Base-by-base conservation (phyloP, 805 yeast species). In the Scheffersomyces amazonensis region DNA sequence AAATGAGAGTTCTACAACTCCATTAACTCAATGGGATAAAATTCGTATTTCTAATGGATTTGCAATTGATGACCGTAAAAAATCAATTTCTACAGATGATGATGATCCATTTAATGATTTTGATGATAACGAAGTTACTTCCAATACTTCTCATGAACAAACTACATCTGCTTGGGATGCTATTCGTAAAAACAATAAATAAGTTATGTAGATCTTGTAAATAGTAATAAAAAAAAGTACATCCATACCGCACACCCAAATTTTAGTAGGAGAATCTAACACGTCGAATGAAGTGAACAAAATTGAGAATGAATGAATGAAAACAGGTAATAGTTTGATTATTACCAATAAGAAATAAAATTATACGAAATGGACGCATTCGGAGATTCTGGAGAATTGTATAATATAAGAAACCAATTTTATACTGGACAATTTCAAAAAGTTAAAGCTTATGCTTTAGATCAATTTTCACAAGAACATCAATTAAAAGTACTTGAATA, bases 341-440 rank as follows among this genome's bases (percentile, higher is more conserved):
- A 21, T 21, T 8, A 8, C 23, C 23, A 21, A 21, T 21, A 21
- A 8, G 10, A 21, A 21, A 21, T 21, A 21, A 24, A 6, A 13
- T 16, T 5, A 24, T 11, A 13, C 32, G 50, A 30, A 21, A 68
- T 68, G 74, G 68, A 63, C 42, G 56, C 56, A 25, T 64, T 64
- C 38, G 53, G 65, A 32, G 73, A 66, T 45, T 64, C 72, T 5
- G 70, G 71, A 56, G 83, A 79, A 49, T 66, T 76, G 25, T 81
- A 71, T 57, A 70, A 69, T 13, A 57, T 81, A 18, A 72, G 78
- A 47, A 81, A 78, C 50, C 76, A 75, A 41, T 81, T 78, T 61
- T 81, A 74, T 57, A 75, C 83, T 10, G 79, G 81, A 35, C 80
- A 78, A 49, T 76, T 70, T 53, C 52, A 62, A 10, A 66, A 71